Evolutionary conservation across 2,329 filamentous ascomycete genomes (phyloP).

Genomic region (Claviceps purpurea): DNA sequence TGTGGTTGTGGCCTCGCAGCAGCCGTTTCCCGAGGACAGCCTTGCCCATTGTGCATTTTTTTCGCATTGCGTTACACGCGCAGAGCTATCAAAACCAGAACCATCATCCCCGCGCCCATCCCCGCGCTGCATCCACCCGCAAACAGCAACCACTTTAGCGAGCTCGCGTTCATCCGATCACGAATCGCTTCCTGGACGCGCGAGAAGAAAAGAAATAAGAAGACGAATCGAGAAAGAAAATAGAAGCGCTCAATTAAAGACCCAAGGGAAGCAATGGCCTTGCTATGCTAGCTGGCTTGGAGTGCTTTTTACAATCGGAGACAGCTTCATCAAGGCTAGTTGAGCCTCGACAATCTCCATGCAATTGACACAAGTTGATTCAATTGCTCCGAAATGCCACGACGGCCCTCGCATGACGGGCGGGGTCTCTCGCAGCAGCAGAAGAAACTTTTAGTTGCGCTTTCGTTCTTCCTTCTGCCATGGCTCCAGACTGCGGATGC

Average conservation of each 20-base stretch:
- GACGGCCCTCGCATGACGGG: conserved; percentile 48
- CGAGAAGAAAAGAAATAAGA: neutral
- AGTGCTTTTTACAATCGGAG: neutral
- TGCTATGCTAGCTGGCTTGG: neutral
- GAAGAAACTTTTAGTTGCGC: conserved; percentile 37
- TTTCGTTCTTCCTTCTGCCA: conserved; percentile 44
- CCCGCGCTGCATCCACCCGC: neutral
- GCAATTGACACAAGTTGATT: neutral
- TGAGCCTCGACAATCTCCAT: conserved; percentile 1
- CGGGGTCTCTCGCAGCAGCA: conserved; percentile 30
- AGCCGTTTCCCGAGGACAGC: neutral
- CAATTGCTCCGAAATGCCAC: conserved; percentile 35
- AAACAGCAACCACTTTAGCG: neutral
- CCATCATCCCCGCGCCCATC: neutral
- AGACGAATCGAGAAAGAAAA: neutral
- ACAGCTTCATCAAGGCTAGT: conserved; percentile 2
- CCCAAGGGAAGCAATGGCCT: neutral
- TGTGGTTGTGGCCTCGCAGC: neutral
- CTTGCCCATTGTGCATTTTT: neutral
- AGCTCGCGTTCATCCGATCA: neutral
- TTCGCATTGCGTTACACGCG: neutral
- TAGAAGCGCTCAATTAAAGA: neutral
- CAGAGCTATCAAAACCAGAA: neutral
- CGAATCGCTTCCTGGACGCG: neutral
- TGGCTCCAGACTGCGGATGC: conserved; percentile 43